Evolutionary conservation across 2,329 filamentous ascomycete species (phyloP).

Genomic region (Pseudocercospora musae): DNA sequence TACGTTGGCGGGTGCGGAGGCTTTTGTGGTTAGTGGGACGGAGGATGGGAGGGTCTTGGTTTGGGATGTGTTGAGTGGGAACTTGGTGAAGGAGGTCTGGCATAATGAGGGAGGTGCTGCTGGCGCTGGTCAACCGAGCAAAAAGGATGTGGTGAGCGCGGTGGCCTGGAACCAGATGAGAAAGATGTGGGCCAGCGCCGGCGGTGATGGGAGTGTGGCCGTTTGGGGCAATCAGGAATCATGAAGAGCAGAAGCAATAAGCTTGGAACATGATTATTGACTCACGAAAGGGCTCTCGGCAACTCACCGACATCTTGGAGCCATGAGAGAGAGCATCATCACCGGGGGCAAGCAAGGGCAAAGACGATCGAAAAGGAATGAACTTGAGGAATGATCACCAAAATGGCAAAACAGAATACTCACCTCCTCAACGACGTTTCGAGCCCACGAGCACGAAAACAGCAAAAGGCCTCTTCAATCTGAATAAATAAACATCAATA

Average conservation of each 20-base stretch:
- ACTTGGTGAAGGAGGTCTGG: constrained; percentile 60
- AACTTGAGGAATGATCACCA: not conserved
- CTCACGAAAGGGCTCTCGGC: too few species aligned
- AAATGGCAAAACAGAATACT: not conserved
- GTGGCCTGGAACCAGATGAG: constrained; percentile 47
- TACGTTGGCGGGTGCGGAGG: constrained; percentile 71
- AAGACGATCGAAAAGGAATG: not conserved
- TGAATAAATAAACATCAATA: not conserved
- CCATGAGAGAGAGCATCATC: too few species aligned
- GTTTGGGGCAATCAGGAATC: constrained; percentile 32
- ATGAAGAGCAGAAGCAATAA: not conserved
- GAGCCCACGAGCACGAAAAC: not conserved
- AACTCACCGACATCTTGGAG: too few species aligned
- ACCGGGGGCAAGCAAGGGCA: too few species aligned
- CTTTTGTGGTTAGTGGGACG: constrained; percentile 75
- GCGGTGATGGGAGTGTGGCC: constrained; percentile 45
- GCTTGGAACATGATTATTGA: not conserved
- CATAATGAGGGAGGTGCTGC: constrained; percentile 35
- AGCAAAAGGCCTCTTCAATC: not conserved
- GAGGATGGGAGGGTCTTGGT: constrained; percentile 71
- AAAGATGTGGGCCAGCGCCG: constrained; percentile 49
- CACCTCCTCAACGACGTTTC: not conserved
- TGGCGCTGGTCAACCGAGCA: constrained; percentile 34
- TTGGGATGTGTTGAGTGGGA: constrained; percentile 80
- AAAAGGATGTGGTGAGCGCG: constrained; percentile 46